These are phyloP conservation scores for Lasiodiplodia citricola DNA, from an alignment of 2,329 filamentous ascomycete species.

Conservation along the genomic window DNA sequence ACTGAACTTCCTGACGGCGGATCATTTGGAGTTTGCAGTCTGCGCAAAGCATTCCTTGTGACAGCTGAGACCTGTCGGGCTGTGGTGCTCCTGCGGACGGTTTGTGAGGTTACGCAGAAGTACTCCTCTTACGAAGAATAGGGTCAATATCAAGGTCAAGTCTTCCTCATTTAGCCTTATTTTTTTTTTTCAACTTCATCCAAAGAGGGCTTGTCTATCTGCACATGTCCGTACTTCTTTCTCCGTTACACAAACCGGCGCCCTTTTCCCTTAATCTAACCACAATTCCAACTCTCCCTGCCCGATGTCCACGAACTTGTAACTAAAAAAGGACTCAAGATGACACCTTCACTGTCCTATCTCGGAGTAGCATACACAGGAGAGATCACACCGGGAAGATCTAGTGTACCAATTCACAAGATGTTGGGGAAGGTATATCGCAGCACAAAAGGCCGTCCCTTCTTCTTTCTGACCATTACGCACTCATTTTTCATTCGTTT, in stretches of 20 bases:
- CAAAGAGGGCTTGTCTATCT: background rate
- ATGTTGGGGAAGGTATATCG: background rate
- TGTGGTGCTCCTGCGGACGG: no score
- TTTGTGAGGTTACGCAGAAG: background rate
- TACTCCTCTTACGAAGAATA: background rate
- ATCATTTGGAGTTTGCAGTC: background rate
- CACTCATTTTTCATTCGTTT: background rate
- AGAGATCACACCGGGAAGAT: background rate
- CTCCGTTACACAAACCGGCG: background rate
- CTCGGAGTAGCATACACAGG: background rate
- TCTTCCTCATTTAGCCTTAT: background rate
- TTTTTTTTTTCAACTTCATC: background rate
- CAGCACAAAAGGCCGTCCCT: slow-evolving; percentile 2
- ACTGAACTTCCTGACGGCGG: background rate
- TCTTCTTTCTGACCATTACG: background rate
- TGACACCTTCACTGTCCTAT: background rate
- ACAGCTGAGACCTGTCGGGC: background rate
- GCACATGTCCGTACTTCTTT: background rate
- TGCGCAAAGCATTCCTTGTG: background rate
- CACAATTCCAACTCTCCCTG: background rate
- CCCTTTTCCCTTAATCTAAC: background rate
- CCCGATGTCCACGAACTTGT: background rate
- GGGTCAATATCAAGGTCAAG: background rate
- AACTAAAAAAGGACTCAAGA: background rate
- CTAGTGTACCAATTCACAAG: background rate